A percentile compares a stretch with the other conserved stretches of the same genome.
Conservation (phyloP, 2,329 filamentous ascomycete genomes). For the Pseudocercospora ulei region DNA sequence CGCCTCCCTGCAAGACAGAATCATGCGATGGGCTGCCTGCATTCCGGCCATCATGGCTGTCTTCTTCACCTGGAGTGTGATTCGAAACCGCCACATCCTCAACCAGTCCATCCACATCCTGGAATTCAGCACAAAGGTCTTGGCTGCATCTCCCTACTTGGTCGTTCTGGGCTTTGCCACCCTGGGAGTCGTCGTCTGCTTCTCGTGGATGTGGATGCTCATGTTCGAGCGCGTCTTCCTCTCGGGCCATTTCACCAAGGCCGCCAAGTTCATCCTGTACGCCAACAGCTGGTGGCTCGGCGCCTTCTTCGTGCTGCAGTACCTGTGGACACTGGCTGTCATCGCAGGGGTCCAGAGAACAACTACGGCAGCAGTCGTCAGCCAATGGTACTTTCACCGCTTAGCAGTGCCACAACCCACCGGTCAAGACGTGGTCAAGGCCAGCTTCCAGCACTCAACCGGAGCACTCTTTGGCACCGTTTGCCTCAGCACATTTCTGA, state of each 20-base stretch:
- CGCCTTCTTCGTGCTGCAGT: slow-evolving; percentile 83
- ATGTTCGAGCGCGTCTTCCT: slow-evolving; percentile 97
- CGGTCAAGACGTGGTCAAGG: slow-evolving; percentile 69
- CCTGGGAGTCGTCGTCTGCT: slow-evolving; percentile 64
- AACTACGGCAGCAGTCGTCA: slow-evolving; percentile 87
- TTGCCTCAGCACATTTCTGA: slow-evolving; percentile 73
- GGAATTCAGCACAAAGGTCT: slow-evolving; percentile 81
- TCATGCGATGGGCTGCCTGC: slow-evolving; percentile 79
- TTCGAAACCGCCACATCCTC: slow-evolving; percentile 69
- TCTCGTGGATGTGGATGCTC: slow-evolving; percentile 91
- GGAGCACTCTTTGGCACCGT: slow-evolving; percentile 88
- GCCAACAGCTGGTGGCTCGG: slow-evolving; percentile 90
- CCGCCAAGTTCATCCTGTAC: slow-evolving; percentile 67
- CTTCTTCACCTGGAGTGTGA: slow-evolving; percentile 74
- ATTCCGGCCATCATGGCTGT: slow-evolving; percentile 63
- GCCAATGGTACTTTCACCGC: slow-evolving; percentile 98
- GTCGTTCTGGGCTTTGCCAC: slow-evolving; percentile 73
- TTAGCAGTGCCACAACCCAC: slow-evolving; percentile 67
- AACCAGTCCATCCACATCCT: slow-evolving; percentile 77
- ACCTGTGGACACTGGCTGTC: slow-evolving; percentile 86
- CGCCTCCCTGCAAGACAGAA: slow-evolving; percentile 69
- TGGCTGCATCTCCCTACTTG: slow-evolving; percentile 73
- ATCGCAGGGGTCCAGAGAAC: slow-evolving; percentile 81
- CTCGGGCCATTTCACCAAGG: slow-evolving; percentile 62
- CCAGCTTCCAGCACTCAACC: slow-evolving; percentile 68